These are phyloP conservation scores for Nigrograna mackinnonii DNA, from an alignment of 2,329 filamentous ascomycete species.

Conservation along the genomic window DNA sequence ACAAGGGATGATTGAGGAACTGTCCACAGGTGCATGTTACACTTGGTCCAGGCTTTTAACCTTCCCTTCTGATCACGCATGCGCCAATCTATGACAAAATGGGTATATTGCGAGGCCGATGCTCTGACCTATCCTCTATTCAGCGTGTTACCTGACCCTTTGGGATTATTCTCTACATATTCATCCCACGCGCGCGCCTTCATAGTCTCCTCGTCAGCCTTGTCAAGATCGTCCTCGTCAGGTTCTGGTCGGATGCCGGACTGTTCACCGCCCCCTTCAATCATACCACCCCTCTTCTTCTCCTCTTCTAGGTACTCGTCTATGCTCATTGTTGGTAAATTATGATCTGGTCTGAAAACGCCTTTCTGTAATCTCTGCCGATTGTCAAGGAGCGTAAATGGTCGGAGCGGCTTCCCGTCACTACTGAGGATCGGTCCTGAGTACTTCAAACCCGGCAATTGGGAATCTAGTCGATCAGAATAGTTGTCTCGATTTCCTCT, in stretches of 20 bases:
- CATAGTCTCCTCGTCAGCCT: slow-evolving; percentile 85
- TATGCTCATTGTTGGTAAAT: slow-evolving; percentile 94
- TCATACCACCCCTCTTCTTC: slow-evolving; percentile 78
- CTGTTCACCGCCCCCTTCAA: slow-evolving; percentile 84
- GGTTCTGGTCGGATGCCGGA: slow-evolving; percentile 70
- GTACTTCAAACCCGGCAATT: slow-evolving; percentile 44
- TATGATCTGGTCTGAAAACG: slow-evolving; percentile 90
- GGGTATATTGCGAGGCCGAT: background rate
- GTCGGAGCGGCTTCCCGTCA: slow-evolving; percentile 83
- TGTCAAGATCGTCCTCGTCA: slow-evolving; percentile 90
- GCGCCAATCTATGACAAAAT: background rate
- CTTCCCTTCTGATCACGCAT: background rate
- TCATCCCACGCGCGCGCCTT: slow-evolving; percentile 97
- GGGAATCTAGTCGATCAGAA: slow-evolving; percentile 74
- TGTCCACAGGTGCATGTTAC: too few relatives aligned
- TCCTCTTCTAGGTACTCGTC: slow-evolving; percentile 98
- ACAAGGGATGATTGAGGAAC: too few relatives aligned
- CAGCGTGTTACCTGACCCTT: slow-evolving; percentile 79
- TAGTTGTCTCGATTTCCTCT: slow-evolving; percentile 57
- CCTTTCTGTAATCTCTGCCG: slow-evolving; percentile 75
- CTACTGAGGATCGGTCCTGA: slow-evolving; percentile 75
- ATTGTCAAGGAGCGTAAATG: slow-evolving; percentile 82
- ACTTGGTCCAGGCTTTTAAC: too few relatives aligned
- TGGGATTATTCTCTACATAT: slow-evolving; percentile 86
- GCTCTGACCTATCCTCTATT: slow-evolving; percentile 65